Base-by-base conservation (phyloP, 1,139 yeast species). In the Geotrichum restrictum region DNA sequence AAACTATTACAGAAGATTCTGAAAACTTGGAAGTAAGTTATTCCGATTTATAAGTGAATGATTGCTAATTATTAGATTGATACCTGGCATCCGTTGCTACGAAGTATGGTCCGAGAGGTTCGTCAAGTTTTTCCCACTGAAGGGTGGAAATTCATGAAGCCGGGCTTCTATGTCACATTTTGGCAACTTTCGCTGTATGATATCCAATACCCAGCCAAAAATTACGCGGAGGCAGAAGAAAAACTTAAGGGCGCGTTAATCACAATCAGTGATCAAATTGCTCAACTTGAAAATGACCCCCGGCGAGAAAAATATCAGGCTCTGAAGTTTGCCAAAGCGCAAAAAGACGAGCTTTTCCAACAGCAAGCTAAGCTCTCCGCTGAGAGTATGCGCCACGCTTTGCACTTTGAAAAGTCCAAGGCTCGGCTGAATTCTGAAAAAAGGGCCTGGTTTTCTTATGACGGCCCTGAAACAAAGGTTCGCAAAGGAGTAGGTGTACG, bases 121-220 rank as follows among this genome's bases (percentile, higher is more conserved):
- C 37, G 32, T 2, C 56, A 60, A 1, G 31, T 58, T n/a, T 50
- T 69, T 21, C 58, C 67, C 1, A 64, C 59, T 24, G 55, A 67
- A 10, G 72, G 74, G 19, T 74, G 79, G 71, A 52, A 65, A 1
- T 54, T 59, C 24, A 45, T 83, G n/a, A 64, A 74, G 1, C 69
- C 73, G 5, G 74, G 72, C 0, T 70, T 88, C 39, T 86, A 76
- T 62, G 70, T 74, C 1, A 71, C 78, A 0, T 91, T 89, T 62
- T 91, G 97, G 97, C 80, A 75, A 57, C 72, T 85, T 27, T 75
- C 85, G 0, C 70, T 88, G n/a, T 82, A 85, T 62, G 96, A 91
- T 61, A 78, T 91, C 31, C 78, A 79, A 55, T 85, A 71, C 62
- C 77, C 82, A 0, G 70, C 72, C 14, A 64, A 65, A 0, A 66